Percentiles rank a stretch among this genome's conserved stretches.
Evolutionary conservation across 208 protist genomes (phyloP).

Genomic region (Crithidia brevicula): DNA sequence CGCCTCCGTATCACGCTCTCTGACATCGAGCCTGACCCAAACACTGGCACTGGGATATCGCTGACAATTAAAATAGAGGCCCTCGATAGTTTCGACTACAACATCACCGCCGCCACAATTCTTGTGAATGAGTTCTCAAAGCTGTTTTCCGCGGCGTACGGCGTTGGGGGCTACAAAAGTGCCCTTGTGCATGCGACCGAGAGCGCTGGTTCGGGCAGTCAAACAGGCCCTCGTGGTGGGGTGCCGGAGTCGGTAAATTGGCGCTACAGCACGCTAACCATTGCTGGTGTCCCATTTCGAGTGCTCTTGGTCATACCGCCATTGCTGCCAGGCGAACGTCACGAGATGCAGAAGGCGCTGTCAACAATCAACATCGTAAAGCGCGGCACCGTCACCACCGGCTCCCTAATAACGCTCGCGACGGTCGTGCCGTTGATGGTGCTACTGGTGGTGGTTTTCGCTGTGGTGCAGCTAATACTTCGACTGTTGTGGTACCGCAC

Average conservation of each 20-base stretch:
- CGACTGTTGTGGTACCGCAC: not conserved
- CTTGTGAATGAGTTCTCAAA: slow-evolving; percentile 19
- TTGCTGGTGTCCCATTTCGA: slow-evolving; percentile 4
- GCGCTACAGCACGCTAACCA: not conserved
- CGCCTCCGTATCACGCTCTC: not conserved
- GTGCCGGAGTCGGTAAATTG: no score
- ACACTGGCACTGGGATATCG: slow-evolving; percentile 6
- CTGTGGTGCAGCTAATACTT: not conserved
- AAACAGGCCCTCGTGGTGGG: no score
- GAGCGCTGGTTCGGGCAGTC: not conserved
- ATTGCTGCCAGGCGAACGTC: slow-evolving; percentile 16
- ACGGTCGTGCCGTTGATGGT: slow-evolving; percentile 3
- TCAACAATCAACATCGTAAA: not conserved
- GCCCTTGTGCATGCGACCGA: no score
- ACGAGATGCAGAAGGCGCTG: not conserved
- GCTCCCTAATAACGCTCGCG: not conserved
- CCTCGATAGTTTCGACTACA: slow-evolving; percentile 31
- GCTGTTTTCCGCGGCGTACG: not conserved
- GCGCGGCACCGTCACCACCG: not conserved
- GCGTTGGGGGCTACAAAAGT: not conserved
- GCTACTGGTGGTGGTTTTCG: slow-evolving; percentile 2
- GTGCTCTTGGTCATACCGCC: slow-evolving; percentile 15
- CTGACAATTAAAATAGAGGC: slow-evolving; percentile 20
- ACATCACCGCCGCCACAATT: slow-evolving; percentile 17
- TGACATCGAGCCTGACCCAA: slow-evolving; percentile 8